phyloP scores from a whole-genome alignment of 208 protist species.

The Leishmania mexicana region DNA sequence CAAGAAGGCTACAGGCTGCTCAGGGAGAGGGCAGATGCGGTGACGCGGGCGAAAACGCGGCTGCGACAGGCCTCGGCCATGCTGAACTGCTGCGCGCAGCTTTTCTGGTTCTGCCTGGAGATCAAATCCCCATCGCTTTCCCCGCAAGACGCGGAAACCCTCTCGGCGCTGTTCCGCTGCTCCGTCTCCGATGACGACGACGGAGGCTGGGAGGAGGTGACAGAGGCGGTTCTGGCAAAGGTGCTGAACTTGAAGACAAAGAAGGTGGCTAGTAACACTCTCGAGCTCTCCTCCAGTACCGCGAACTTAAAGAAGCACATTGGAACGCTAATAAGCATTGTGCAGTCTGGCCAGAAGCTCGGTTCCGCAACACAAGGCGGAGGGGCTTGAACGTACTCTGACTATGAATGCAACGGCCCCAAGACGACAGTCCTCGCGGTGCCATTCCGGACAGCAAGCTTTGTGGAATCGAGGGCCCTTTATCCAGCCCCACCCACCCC shows the following conservation, averaged over 20 bases:
- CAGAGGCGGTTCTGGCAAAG: conserved; percentile 68
- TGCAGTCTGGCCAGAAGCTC: conserved; percentile 23
- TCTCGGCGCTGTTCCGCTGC: conserved; percentile 67
- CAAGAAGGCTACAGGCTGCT: conserved; percentile 76
- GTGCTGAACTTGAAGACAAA: conserved; percentile 53
- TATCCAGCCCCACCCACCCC: not conserved
- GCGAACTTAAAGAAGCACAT: conserved; percentile 74
- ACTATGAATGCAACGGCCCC: not conserved
- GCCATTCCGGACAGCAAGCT: not conserved
- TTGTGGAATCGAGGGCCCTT: not conserved
- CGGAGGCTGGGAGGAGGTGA: conserved; percentile 91
- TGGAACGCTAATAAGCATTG: conserved; percentile 35
- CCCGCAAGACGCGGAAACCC: conserved; percentile 27
- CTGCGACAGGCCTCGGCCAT: conserved; percentile 57
- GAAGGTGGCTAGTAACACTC: conserved; percentile 15
- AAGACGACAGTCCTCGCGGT: not conserved
- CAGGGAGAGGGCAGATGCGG: conserved; percentile 47
- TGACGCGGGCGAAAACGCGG: conserved; percentile 37
- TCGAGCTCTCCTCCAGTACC: conserved; percentile 41
- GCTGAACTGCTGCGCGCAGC: conserved; percentile 78
- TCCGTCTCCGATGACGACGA: conserved; percentile 48
- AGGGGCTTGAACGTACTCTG: not conserved
- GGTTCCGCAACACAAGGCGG: not conserved
- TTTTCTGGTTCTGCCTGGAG: conserved; percentile 72
- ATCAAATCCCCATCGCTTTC: conserved; percentile 16